Evolutionary conservation across 2,329 filamentous ascomycete genomes (phyloP).

Genomic region (Pochonia chlamydosporia): DNA sequence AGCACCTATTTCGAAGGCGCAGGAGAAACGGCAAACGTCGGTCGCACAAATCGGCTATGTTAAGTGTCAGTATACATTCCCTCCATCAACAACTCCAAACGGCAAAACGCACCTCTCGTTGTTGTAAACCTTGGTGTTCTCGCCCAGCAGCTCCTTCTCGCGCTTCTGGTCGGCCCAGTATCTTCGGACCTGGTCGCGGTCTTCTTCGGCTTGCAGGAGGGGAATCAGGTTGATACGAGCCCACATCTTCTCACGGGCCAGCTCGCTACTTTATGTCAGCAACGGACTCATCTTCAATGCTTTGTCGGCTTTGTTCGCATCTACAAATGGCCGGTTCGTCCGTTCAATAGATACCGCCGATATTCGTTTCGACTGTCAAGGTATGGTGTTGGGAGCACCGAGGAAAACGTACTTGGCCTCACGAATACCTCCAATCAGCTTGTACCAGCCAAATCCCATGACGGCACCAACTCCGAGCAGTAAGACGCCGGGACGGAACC

Average conservation of each 20-base stretch:
- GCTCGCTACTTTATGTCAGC: constrained; percentile 56
- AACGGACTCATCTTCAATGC: background rate
- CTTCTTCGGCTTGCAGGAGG: constrained; percentile 90
- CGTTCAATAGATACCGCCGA: too few species aligned
- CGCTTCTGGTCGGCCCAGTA: constrained; percentile 80
- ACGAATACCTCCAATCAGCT: constrained; percentile 72
- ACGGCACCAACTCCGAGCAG: constrained; percentile 70
- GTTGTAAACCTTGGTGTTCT: constrained; percentile 81
- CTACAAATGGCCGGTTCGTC: too few species aligned
- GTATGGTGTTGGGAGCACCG: too few species aligned
- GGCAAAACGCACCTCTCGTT: constrained; percentile 64
- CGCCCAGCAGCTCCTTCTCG: constrained; percentile 85
- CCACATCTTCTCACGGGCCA: constrained; percentile 98
- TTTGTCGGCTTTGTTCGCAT: too few species aligned
- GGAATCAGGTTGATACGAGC: constrained; percentile 91
- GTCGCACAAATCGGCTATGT: constrained; percentile 64
- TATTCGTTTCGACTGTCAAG: too few species aligned
- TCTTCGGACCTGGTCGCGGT: constrained; percentile 87
- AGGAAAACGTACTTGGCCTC: constrained; percentile 76
- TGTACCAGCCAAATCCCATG: constrained; percentile 90
- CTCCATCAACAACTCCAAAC: background rate
- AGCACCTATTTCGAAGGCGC: constrained; percentile 48
- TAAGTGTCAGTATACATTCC: background rate
- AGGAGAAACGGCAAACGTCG: constrained; percentile 73
- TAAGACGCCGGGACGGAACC: constrained; percentile 78